Percentiles rank a stretch among this genome's conserved stretches.
These are phyloP conservation scores for Termitomyces heimii DNA, from an alignment of 768 basidiomycete genomes.

Conservation along the genomic window DNA sequence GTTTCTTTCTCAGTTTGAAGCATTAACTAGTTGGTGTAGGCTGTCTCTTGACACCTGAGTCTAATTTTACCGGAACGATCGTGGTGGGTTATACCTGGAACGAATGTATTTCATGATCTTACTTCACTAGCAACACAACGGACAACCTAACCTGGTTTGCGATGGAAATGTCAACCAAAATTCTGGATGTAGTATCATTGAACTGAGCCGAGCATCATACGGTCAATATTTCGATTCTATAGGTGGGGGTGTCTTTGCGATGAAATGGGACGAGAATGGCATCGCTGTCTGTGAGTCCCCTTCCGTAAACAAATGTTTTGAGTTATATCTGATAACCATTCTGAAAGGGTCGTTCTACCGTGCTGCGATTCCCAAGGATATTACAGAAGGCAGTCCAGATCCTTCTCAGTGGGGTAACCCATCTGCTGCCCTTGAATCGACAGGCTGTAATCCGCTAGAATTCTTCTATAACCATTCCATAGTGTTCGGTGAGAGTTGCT, in stretches of 20 bases:
- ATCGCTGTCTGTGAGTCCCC: conserved; percentile 67
- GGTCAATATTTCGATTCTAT: conserved; percentile 76
- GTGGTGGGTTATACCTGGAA: conserved; percentile 36
- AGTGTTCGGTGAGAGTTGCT: conserved; percentile 40
- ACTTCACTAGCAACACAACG: conserved; percentile 35
- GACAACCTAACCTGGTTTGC: conserved; percentile 47
- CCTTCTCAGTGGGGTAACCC: conserved; percentile 68
- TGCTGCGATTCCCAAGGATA: conserved; percentile 65
- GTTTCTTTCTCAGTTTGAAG: background rate
- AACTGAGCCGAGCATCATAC: conserved; percentile 80
- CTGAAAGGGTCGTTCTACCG: conserved; percentile 76
- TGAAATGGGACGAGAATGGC: conserved; percentile 81
- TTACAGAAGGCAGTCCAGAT: conserved; percentile 52
- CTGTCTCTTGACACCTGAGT: conserved; percentile 49
- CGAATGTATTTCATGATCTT: background rate
- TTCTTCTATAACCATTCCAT: conserved; percentile 70
- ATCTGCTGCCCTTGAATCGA: conserved; percentile 51
- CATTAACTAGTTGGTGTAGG: conserved; percentile 27
- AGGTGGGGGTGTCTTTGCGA: conserved; percentile 81
- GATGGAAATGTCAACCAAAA: conserved; percentile 48
- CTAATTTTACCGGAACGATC: conserved; percentile 57
- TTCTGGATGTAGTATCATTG: conserved; percentile 72
- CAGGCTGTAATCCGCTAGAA: conserved; percentile 47
- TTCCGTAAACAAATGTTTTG: background rate
- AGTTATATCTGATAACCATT: conserved; percentile 1